Evolutionary conservation across 805 yeast species (phyloP).

Genomic region (Ogataea naganishii): DNA sequence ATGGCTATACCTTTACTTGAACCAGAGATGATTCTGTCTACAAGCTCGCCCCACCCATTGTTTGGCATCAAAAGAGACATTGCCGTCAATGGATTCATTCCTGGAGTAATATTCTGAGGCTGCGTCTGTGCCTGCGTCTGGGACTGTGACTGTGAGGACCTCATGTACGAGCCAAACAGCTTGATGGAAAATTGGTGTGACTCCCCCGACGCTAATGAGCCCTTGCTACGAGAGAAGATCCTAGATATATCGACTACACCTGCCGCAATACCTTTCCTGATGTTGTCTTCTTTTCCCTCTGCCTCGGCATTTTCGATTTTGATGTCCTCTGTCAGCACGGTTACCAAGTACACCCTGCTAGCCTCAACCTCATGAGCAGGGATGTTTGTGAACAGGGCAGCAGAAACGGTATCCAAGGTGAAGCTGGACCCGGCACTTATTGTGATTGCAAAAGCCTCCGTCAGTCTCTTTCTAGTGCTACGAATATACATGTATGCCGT

Average conservation of each 20-base stretch:
- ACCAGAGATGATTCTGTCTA: slow-evolving; percentile 70
- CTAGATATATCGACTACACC: slow-evolving; percentile 84
- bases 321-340: slow-evolving; percentile 64
- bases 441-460: slow-evolving; percentile 73
- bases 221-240: slow-evolving; percentile 58
- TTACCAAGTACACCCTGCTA: slow-evolving; percentile 67
- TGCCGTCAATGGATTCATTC: slow-evolving; percentile 27
- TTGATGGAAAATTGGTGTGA: slow-evolving; percentile 65
- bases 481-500: slow-evolving; percentile 67
- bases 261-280: slow-evolving; percentile 77
- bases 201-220: slow-evolving; percentile 50
- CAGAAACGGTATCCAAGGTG: slow-evolving; percentile 60
- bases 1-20: slow-evolving; percentile 70
- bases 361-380: slow-evolving; percentile 54
- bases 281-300: slow-evolving; percentile 21
- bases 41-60: slow-evolving; percentile 85
- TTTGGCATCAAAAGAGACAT: slow-evolving; percentile 30
- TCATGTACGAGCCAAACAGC: slow-evolving; percentile 61
- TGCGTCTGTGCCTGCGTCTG: slow-evolving; percentile 3
- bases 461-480: slow-evolving; percentile 51
- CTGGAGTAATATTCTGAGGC: slow-evolving; percentile 16
- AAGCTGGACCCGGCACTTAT: slow-evolving; percentile 50
- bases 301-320: slow-evolving; percentile 27
- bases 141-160: slow-evolving; percentile 25
- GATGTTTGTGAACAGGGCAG: slow-evolving; percentile 71